These are phyloP conservation scores for Elongisporangium senticosum DNA, from an alignment of 352 stramenopile species.

Conservation along the genomic window DNA sequence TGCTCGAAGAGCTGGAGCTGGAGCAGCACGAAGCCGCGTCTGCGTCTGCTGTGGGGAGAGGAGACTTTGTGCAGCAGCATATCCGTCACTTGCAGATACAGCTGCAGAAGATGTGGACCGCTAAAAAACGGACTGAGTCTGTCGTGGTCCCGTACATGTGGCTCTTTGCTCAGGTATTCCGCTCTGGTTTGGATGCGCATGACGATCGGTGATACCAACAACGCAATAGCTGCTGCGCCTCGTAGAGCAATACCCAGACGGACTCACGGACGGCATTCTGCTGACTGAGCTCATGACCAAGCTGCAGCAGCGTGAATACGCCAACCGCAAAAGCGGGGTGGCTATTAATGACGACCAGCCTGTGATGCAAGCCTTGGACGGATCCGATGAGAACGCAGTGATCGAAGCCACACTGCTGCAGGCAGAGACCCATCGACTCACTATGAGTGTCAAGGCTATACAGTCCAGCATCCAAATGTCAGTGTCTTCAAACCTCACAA, in stretches of 20 bases:
- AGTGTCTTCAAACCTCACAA: conserved; percentile 1
- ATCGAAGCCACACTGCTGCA: conserved; percentile 22
- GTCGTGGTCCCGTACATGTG: conserved; percentile 42
- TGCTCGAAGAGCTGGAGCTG: conserved; percentile 48
- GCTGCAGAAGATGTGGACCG: conserved; percentile 32
- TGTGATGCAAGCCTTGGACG: conserved; percentile 22
- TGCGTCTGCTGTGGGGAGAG: neutral
- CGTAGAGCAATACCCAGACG: conserved; percentile 61
- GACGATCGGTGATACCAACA: conserved; percentile 1
- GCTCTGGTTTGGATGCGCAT: neutral
- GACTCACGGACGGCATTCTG: conserved; percentile 54
- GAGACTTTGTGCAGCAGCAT: conserved; percentile 46
- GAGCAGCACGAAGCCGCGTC: conserved; percentile 11
- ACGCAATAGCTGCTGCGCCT: conserved; percentile 33
- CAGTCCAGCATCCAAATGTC: conserved; percentile 22
- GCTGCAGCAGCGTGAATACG: conserved; percentile 25
- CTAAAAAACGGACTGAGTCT: conserved; percentile 16
- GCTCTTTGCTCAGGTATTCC: conserved; percentile 42
- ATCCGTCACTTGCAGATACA: conserved; percentile 31
- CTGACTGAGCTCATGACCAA: conserved; percentile 51
- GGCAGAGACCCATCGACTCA: conserved; percentile 36
- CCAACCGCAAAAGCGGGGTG: neutral
- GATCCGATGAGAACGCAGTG: conserved; percentile 31
- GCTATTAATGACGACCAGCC: conserved; percentile 10
- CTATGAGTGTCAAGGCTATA: conserved; percentile 19